Conservation (phyloP, 2,329 filamentous ascomycete species). For the Zymoseptoria passerinii region DNA sequence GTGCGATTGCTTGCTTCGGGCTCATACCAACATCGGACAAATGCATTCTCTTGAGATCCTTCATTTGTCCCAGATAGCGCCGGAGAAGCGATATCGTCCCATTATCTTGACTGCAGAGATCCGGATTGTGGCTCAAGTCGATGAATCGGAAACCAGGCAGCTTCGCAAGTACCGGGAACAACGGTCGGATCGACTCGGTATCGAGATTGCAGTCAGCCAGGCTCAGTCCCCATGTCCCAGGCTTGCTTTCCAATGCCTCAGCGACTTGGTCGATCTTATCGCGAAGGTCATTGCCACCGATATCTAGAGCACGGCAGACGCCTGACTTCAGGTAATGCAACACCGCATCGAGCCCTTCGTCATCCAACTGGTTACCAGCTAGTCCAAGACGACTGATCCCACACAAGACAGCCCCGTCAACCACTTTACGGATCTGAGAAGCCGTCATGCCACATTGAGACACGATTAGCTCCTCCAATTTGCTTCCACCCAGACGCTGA, state of each 20-base stretch:
- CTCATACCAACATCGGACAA: conserved; percentile 76
- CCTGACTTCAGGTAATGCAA: conserved; percentile 66
- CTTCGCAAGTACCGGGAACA: conserved; percentile 65
- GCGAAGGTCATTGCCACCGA: conserved; percentile 71
- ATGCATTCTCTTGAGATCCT: conserved; percentile 72
- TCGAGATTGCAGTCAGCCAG: conserved; percentile 77
- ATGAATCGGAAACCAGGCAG: conserved; percentile 75
- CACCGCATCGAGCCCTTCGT: conserved; percentile 66
- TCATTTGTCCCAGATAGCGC: conserved; percentile 75
- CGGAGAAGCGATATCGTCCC: conserved; percentile 51
- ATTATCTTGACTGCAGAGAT: conserved; percentile 51
- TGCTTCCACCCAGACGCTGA: conserved; percentile 65
- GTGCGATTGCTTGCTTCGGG: conserved; percentile 78
- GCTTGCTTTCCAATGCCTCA: conserved; percentile 40
- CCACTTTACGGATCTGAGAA: conserved; percentile 62
- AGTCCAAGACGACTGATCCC: conserved; percentile 73
- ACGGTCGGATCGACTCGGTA: conserved; percentile 60
- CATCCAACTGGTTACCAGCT: conserved; percentile 70
- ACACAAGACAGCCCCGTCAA: conserved; percentile 74
- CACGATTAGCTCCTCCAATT: conserved; percentile 74
- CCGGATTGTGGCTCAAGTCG: conserved; percentile 82
- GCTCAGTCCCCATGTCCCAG: conserved; percentile 63
- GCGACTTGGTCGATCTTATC: conserved; percentile 40
- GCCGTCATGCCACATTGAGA: conserved; percentile 68
- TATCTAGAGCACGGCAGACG: conserved; percentile 76